Conservation (phyloP, 805 yeast species). For the Starmerella scarabaei region DNA sequence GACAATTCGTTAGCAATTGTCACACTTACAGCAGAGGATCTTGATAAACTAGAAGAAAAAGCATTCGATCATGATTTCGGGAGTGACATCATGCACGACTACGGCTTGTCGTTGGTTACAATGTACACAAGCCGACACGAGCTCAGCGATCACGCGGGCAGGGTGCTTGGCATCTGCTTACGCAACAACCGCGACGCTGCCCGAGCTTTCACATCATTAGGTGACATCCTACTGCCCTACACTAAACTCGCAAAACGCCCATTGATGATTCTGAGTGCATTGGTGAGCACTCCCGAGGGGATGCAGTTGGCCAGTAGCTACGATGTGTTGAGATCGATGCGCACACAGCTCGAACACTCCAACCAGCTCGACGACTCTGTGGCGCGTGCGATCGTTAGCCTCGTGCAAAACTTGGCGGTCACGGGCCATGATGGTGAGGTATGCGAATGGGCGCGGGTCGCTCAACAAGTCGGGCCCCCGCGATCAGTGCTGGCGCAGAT, state of each 20-base stretch:
- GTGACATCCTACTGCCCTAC: constrained; percentile 4
- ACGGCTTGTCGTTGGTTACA: constrained; percentile 19
- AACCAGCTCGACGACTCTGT: background rate
- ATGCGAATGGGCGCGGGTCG: constrained; percentile 15
- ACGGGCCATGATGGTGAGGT: constrained; percentile 10
- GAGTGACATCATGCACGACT: constrained; percentile 29
- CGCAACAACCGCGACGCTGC: constrained; percentile 61
- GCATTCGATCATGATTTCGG: constrained; percentile 55
- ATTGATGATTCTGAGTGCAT: constrained; percentile 12
- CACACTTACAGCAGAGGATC: constrained; percentile 16
- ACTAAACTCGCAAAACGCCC: constrained; percentile 7
- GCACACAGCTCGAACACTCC: background rate
- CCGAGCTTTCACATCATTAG: background rate
- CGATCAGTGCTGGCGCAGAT: constrained; percentile 2
- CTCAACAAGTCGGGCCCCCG: background rate
- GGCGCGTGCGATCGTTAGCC: constrained; percentile 4
- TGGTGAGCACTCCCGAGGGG: constrained; percentile 15
- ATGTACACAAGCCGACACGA: constrained; percentile 3
- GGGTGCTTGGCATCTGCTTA: constrained; percentile 53
- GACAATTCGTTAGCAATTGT: background rate
- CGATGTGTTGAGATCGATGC: constrained; percentile 2
- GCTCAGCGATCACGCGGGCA: constrained; percentile 37
- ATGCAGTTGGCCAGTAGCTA: background rate
- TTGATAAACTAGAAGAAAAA: constrained; percentile 39
- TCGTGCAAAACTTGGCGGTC: constrained; percentile 11